Evolutionary conservation across 352 stramenopile genomes (phyloP).

Genomic region (Phytophthora constricta): DNA sequence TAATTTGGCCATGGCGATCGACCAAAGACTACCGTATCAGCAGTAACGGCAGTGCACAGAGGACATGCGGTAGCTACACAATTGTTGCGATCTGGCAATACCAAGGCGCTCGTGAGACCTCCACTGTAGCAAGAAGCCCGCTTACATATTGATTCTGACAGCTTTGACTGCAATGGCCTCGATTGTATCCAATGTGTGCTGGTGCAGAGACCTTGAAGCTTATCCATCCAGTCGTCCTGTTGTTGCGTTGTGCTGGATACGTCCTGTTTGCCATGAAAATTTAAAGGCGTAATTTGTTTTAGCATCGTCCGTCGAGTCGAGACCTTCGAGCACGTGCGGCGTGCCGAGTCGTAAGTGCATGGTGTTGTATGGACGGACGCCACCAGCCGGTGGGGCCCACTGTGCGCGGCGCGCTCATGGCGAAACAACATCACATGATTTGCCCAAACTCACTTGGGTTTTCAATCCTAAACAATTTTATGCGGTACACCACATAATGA

Average conservation of each 20-base stretch:
- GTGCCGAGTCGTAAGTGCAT: constrained; percentile 9
- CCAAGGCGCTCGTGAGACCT: too few relatives aligned
- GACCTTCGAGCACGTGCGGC: constrained; percentile 3
- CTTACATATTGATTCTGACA: background rate
- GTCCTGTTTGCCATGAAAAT: constrained; percentile 17
- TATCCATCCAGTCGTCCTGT: constrained; percentile 6
- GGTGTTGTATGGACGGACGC: constrained; percentile 21
- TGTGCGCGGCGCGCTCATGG: too few relatives aligned
- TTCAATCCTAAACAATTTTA: background rate
- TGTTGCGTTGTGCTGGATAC: constrained; percentile 23
- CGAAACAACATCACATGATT: constrained; percentile 23
- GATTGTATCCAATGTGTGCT: background rate
- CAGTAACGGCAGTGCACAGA: too few relatives aligned
- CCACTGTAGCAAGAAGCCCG: background rate
- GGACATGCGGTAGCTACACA: too few relatives aligned
- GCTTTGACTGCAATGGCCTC: background rate
- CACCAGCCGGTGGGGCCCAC: constrained; percentile 25
- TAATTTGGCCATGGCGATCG: background rate
- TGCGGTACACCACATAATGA: background rate
- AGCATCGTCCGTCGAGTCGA: constrained; percentile 26
- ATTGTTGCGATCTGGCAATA: too few relatives aligned
- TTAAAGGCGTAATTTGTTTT: constrained; percentile 5
- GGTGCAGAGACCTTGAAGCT: constrained; percentile 20
- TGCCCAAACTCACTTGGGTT: constrained; percentile 6
- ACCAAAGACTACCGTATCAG: background rate